These are phyloP conservation scores for Botrytis deweyae DNA, from an alignment of 2,329 filamentous ascomycete genomes.

Conservation along the genomic window DNA sequence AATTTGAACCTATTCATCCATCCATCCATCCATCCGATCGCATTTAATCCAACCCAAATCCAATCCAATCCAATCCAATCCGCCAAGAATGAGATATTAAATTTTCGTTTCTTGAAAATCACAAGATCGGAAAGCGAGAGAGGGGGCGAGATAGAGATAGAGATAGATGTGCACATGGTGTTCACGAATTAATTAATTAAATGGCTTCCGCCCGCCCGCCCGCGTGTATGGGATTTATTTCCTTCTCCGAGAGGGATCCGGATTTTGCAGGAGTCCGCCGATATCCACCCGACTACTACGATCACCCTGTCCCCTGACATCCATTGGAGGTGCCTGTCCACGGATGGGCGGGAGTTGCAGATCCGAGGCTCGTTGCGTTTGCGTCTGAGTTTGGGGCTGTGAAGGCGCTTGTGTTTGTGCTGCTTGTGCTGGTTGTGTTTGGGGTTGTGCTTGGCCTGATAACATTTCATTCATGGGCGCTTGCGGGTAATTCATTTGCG, in stretches of 20 bases:
- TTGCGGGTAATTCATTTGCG: slow-evolving; percentile 47
- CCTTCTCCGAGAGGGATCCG: slow-evolving; percentile 41
- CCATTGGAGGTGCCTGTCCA: slow-evolving; percentile 34
- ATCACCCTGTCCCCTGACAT: slow-evolving; percentile 47
- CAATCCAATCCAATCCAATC: not conserved
- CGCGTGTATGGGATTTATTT: not conserved
- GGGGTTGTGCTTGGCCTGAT: slow-evolving; percentile 38
- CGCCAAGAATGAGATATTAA: not conserved
- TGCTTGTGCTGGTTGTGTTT: slow-evolving; percentile 43
- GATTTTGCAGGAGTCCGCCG: slow-evolving; percentile 59
- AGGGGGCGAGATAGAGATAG: not conserved
- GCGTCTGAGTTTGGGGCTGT: slow-evolving; percentile 40
- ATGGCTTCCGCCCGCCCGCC: not conserved
- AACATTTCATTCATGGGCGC: slow-evolving; percentile 53
- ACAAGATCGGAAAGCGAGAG: not conserved
- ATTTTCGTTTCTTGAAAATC: not conserved
- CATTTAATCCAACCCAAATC: not conserved
- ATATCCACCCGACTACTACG: slow-evolving; percentile 58
- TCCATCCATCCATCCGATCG: not conserved
- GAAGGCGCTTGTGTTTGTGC: slow-evolving; percentile 43
- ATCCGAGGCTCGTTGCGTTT: slow-evolving; percentile 43
- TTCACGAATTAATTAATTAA: not conserved
- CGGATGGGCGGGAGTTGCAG: slow-evolving; percentile 46
- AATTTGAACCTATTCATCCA: too few species aligned
- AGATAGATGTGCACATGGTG: not conserved